A percentile compares a stretch with the other conserved stretches of the same genome.
Evolutionary conservation across 352 stramenopile species (phyloP).

Genomic region (Pythium monospermum): DNA sequence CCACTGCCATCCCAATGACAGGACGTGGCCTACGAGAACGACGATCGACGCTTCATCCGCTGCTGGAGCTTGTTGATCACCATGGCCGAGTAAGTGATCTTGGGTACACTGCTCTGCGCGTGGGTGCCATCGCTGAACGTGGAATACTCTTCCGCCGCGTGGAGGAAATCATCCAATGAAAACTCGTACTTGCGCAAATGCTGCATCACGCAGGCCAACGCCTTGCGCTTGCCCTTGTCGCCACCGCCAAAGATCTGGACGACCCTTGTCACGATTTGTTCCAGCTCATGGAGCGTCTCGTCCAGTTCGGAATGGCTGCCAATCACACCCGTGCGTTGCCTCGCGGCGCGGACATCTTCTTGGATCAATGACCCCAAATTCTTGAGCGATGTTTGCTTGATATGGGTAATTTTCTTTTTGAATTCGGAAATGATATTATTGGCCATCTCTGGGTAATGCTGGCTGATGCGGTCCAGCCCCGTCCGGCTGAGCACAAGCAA

Average conservation of each 20-base stretch:
- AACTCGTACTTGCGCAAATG: conserved; percentile 82
- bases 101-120: conserved; percentile 9
- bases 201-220: conserved; percentile 66
- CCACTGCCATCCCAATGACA: no score
- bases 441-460: conserved; percentile 79
- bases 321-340: conserved; percentile 15
- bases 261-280: conserved; percentile 45
- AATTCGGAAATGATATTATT: conserved; percentile 72
- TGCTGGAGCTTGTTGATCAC: conserved; percentile 55
- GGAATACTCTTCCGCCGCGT: conserved; percentile 52
- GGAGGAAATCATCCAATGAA: conserved; percentile 65
- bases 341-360: conserved; percentile 33
- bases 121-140: conserved; percentile 9
- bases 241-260: conserved; percentile 64
- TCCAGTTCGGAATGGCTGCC: conserved; percentile 32
- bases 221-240: conserved; percentile 68
- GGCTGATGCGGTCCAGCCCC: conserved; percentile 65
- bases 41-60: conserved; percentile 49
- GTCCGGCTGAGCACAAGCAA: conserved; percentile 68
- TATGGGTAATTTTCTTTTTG: conserved; percentile 75
- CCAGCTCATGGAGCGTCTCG: conserved; percentile 49
- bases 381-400: conserved; percentile 46
- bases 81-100: conserved; percentile 19
- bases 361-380: conserved; percentile 32
- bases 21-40: conserved; percentile 28